Conservation (phyloP, 1,284 basidiomycete species). For the Rhodotorula sp. region DNA sequence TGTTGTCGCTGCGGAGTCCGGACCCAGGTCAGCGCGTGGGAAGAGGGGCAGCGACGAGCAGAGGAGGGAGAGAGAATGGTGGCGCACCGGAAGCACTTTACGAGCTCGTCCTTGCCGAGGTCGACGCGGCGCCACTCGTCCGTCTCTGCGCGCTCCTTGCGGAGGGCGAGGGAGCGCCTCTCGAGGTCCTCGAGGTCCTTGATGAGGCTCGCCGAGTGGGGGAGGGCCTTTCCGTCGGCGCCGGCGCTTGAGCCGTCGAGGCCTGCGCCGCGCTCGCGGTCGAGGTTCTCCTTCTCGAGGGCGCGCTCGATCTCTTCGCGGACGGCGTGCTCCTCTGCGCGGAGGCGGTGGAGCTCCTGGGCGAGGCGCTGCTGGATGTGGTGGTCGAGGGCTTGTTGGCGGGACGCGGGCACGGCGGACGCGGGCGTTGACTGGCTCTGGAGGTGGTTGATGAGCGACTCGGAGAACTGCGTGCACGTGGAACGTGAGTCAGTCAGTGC, state of each 20-base stretch:
- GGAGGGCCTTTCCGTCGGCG: constrained; percentile 17
- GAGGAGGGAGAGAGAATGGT: too few species aligned
- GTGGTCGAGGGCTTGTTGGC: constrained; percentile 45
- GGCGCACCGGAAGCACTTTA: constrained; percentile 37
- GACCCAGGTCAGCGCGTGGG: too few species aligned
- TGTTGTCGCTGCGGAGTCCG: constrained; percentile 23
- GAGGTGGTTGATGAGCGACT: constrained; percentile 39
- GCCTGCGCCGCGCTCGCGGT: constrained; percentile 31
- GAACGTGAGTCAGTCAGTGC: not conserved
- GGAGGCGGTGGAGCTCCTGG: constrained; percentile 40
- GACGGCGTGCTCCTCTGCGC: constrained; percentile 42
- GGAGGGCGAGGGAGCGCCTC: constrained; percentile 19
- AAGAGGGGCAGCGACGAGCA: not conserved
- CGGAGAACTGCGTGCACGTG: constrained; percentile 31
- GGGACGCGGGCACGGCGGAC: constrained; percentile 30
- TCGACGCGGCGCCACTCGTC: constrained; percentile 34
- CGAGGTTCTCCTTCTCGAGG: constrained; percentile 47
- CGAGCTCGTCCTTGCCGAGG: constrained; percentile 18
- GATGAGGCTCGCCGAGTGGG: constrained; percentile 36
- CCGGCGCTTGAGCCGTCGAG: not conserved
- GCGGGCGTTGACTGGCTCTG: constrained; percentile 18
- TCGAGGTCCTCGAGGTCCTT: constrained; percentile 36
- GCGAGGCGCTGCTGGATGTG: constrained; percentile 46
- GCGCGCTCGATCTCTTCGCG: constrained; percentile 45
- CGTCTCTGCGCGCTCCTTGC: constrained; percentile 16